phyloP scores from a whole-genome alignment of 2,329 filamentous ascomycete genomes.

The Ophiostoma quercus region DNA sequence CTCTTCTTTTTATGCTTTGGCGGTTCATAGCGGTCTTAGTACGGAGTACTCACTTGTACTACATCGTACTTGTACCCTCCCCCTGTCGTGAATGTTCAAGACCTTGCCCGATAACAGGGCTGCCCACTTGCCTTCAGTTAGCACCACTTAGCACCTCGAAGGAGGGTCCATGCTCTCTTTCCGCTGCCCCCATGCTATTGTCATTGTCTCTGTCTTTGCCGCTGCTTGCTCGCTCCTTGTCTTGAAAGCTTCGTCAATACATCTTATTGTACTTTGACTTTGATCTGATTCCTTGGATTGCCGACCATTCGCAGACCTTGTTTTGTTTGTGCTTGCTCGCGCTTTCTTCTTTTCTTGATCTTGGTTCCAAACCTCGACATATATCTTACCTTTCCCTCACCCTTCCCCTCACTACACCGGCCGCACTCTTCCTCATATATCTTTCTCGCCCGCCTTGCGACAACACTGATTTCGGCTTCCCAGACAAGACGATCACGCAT shows the following conservation, averaged over 20 bases:
- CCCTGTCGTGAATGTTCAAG: neutral
- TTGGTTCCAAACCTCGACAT: neutral
- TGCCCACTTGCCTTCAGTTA: slow-evolving; percentile 11
- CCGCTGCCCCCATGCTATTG: neutral
- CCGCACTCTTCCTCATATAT: neutral
- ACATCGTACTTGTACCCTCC: neutral
- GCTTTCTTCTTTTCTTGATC: neutral
- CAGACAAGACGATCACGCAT: neutral
- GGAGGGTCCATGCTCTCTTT: slow-evolving; percentile 12
- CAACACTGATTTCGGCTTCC: neutral
- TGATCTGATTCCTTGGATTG: neutral
- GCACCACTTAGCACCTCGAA: slow-evolving; percentile 1
- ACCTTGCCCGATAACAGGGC: slow-evolving; percentile 19
- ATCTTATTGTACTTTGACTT: slow-evolving; percentile 3
- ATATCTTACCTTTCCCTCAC: neutral
- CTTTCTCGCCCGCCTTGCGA: neutral
- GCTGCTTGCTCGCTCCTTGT: neutral
- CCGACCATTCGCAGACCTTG: neutral
- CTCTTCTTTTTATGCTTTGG: slow-evolving; percentile 7
- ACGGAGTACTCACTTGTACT: slow-evolving; percentile 10
- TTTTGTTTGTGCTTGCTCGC: neutral
- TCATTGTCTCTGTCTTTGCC: neutral
- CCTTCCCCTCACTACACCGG: neutral
- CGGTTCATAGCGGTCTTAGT: slow-evolving; percentile 9
- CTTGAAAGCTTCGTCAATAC: neutral